Conservation (phyloP, 1,139 yeast species). For the Geotrichum fermentans region DNA sequence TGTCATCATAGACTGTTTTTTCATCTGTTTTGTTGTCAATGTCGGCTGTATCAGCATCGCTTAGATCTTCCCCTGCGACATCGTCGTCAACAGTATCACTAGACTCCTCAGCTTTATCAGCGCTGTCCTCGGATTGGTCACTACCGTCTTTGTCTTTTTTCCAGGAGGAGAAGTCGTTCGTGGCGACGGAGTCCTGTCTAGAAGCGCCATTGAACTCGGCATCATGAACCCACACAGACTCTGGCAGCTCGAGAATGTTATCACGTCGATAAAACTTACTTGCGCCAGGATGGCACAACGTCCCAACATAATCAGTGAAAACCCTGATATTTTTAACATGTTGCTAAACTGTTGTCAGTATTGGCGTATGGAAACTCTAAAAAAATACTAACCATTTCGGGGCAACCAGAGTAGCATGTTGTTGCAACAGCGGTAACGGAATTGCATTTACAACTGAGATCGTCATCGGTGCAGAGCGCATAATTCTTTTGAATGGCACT, state of each 20-base stretch:
- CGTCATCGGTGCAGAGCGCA: constrained; percentile 24
- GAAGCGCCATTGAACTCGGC: not conserved
- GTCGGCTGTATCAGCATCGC: too few relatives aligned
- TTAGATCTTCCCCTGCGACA: too few relatives aligned
- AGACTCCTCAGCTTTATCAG: not conserved
- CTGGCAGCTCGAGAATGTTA: not conserved
- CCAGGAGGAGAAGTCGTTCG: not conserved
- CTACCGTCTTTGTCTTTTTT: not conserved
- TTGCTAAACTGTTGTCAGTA: constrained; percentile 4
- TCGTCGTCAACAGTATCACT: too few relatives aligned
- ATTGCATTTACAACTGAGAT: constrained; percentile 26
- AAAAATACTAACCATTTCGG: constrained; percentile 21
- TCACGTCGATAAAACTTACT: not conserved
- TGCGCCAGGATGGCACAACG: constrained; percentile 4
- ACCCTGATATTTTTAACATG: constrained; percentile 3
- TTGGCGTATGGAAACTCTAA: not conserved
- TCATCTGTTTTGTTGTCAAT: too few relatives aligned
- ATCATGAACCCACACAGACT: not conserved
- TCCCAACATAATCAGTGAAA: constrained; percentile 11
- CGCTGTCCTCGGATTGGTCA: not conserved
- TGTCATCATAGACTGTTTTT: too few relatives aligned
- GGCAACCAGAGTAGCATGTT: constrained; percentile 24
- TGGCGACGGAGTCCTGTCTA: not conserved
- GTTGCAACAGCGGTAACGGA: constrained; percentile 23
- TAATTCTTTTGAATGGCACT: constrained; percentile 17